Evolutionary conservation across 2,329 filamentous ascomycete species (phyloP).

Genomic region (Mariannaea elegans): DNA sequence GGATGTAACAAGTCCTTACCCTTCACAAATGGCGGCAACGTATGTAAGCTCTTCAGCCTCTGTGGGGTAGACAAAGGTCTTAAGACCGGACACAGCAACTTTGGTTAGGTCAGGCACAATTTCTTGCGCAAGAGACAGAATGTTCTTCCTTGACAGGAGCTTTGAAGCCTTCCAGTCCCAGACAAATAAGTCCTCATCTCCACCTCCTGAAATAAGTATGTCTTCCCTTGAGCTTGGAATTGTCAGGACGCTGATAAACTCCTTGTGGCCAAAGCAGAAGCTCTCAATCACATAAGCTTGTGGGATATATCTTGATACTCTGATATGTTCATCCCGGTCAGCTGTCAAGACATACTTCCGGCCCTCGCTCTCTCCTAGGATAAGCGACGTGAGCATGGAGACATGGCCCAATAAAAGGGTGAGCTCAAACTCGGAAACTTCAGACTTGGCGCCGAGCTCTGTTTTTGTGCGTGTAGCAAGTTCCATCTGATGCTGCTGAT

Average conservation of each 20-base stretch:
- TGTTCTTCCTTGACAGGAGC: conserved; percentile 62
- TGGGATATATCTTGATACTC: conserved; percentile 81
- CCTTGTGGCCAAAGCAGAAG: conserved; percentile 87
- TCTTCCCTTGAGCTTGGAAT: conserved; percentile 64
- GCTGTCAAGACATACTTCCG: conserved; percentile 63
- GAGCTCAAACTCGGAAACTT: conserved; percentile 71
- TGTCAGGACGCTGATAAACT: conserved; percentile 83
- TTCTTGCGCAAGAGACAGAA: conserved; percentile 56
- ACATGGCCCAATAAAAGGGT: conserved; percentile 90
- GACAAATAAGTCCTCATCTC: conserved; percentile 78
- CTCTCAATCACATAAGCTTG: conserved; percentile 89
- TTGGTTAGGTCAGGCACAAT: conserved; percentile 49
- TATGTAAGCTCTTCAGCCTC: conserved; percentile 41
- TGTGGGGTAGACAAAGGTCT: conserved; percentile 45
- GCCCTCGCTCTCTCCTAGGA: conserved; percentile 56
- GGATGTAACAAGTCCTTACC: conserved; percentile 52
- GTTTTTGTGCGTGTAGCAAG: conserved; percentile 38
- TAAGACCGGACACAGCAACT: conserved; percentile 58
- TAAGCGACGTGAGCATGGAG: conserved; percentile 87
- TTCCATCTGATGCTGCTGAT: conserved; percentile 62
- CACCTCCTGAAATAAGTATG: conserved; percentile 85
- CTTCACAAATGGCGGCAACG: conserved; percentile 65
- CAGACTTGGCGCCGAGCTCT: conserved; percentile 42
- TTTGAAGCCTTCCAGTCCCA: conserved; percentile 80
- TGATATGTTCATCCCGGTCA: conserved; percentile 78